phyloP scores from a whole-genome alignment of 305 asterid genomes.

The Fraxinus albicans region DNA sequence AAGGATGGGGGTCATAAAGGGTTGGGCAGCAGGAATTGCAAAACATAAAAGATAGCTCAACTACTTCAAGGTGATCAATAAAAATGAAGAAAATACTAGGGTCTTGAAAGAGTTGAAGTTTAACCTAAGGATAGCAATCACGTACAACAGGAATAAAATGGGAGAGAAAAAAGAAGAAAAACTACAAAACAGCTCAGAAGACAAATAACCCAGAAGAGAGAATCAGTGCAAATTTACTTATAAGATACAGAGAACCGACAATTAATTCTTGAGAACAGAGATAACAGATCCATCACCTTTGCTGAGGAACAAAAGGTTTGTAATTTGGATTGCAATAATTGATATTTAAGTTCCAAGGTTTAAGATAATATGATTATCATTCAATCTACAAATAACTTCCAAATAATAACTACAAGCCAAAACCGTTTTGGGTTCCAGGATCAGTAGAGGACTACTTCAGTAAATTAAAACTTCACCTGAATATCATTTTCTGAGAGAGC shows the following conservation, averaged over 20 bases:
- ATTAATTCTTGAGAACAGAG: not conserved
- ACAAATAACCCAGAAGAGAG: not conserved
- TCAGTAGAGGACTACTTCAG: not conserved
- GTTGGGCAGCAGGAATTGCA: not conserved
- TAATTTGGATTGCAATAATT: not conserved
- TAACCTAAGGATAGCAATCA: not conserved
- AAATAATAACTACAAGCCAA: not conserved
- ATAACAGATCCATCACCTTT: not conserved
- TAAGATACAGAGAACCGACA: not conserved
- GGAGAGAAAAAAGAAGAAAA: not conserved
- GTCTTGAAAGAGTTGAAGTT: not conserved
- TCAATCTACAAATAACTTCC: constrained; percentile 8
- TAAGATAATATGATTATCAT: not conserved
- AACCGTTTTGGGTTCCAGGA: not conserved
- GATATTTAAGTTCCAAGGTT: not conserved
- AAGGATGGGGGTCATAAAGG: not conserved
- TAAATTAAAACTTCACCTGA: constrained; percentile 56
- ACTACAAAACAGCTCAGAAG: not conserved
- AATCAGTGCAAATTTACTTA: not conserved
- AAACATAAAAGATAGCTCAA: not conserved
- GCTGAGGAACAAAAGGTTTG: not conserved
- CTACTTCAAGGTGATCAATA: not conserved
- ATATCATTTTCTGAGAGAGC: constrained; percentile 72
- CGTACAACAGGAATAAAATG: not conserved
- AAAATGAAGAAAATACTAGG: not conserved